A percentile compares a stretch with the other conserved stretches of the same genome.
These are phyloP conservation scores for Cryptococcus wingfieldii DNA, from an alignment of 1,284 basidiomycete genomes.

Conservation along the genomic window DNA sequence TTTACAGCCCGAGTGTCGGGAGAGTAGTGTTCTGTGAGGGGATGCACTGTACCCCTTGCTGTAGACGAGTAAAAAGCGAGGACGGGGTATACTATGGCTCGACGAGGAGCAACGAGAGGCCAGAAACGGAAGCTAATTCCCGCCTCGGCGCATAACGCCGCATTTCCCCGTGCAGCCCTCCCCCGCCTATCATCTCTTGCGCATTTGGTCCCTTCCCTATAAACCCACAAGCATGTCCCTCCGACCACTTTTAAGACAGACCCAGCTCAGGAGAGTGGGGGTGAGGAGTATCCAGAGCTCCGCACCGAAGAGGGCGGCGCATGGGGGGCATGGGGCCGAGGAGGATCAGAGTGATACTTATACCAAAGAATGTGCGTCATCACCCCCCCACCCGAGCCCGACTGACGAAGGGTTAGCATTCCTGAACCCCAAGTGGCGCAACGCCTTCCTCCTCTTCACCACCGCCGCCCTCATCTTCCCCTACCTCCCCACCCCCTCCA, in stretches of 20 bases:
- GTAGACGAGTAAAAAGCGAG: too few species aligned
- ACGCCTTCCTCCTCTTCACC: slow-evolving; percentile 35
- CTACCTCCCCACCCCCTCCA: slow-evolving; percentile 39
- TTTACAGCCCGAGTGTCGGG: too few species aligned
- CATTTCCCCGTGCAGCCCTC: too few species aligned
- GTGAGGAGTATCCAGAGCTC: slow-evolving; percentile 16
- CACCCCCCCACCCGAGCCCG: neutral
- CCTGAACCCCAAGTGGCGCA: slow-evolving; percentile 42
- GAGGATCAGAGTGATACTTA: slow-evolving; percentile 15
- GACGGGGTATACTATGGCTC: too few species aligned
- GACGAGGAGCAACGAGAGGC: too few species aligned
- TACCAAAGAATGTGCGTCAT: slow-evolving; percentile 28
- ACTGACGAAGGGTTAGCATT: slow-evolving; percentile 32
- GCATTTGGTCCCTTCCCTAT: too few species aligned
- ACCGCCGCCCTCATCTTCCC: slow-evolving; percentile 33
- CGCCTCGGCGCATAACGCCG: too few species aligned
- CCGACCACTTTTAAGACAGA: neutral
- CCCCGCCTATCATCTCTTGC: too few species aligned
- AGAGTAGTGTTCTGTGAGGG: too few species aligned
- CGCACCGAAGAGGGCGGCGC: slow-evolving; percentile 17
- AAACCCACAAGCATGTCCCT: slow-evolving; percentile 6
- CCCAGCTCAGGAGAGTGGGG: too few species aligned
- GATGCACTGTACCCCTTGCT: too few species aligned
- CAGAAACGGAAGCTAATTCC: too few species aligned
- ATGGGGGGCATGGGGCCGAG: slow-evolving; percentile 15